Conservation (phyloP, 805 yeast species). For the Yamadazyma sp. region DNA sequence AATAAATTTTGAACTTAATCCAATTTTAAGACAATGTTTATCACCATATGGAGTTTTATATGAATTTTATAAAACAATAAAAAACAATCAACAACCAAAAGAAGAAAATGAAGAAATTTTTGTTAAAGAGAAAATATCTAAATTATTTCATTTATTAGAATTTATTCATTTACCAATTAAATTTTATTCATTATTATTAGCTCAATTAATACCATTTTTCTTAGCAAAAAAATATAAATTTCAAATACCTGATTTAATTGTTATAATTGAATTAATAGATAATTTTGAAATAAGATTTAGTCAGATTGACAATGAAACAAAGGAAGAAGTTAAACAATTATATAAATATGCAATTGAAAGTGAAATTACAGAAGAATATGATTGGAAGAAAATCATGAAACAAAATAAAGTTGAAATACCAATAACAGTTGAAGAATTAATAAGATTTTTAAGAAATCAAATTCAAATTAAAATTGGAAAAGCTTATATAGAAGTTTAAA, state of each 20-base stretch:
- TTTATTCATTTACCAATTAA: constrained; percentile 45
- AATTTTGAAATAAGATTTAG: constrained; percentile 21
- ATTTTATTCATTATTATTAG: constrained; percentile 46
- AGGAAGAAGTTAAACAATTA: constrained; percentile 23
- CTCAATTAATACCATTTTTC: constrained; percentile 47
- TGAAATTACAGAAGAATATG: constrained; percentile 22
- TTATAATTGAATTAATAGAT: constrained; percentile 39
- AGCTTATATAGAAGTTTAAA: constrained; percentile 37
- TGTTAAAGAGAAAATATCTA: constrained; percentile 29
- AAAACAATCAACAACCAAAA: constrained; percentile 1
- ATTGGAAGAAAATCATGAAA: constrained; percentile 31
- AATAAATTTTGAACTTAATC: constrained; percentile 40
- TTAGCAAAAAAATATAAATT: constrained; percentile 13
- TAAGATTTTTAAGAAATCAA: constrained; percentile 27
- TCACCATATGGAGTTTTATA: constrained; percentile 68
- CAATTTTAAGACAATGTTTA: constrained; percentile 62
- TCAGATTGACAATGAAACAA: constrained; percentile 11
- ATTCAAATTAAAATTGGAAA: constrained; percentile 32
- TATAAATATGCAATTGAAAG: constrained; percentile 22
- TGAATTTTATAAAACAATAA: constrained; percentile 41
- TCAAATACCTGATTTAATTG: constrained; percentile 30
- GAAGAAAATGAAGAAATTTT: constrained; percentile 18
- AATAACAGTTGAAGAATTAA: constrained; percentile 20
- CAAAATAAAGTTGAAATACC: constrained; percentile 18
- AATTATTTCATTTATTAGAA: constrained; percentile 46